Conservation (phyloP, 148 eudicot genomes). For the Cornus kousa region DNA sequence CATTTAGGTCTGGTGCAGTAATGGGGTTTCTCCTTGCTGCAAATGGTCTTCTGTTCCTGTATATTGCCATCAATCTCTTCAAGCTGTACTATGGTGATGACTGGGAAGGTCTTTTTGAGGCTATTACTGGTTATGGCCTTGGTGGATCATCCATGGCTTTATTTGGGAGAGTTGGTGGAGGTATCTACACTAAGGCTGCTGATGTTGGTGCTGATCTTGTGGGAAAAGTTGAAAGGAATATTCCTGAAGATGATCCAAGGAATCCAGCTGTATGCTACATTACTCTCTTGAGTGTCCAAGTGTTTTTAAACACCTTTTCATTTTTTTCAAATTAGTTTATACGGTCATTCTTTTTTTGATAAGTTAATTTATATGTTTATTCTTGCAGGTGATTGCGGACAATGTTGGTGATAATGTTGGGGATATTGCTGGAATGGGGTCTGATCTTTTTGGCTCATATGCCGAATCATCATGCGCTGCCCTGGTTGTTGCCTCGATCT, state of each 20-base stretch:
- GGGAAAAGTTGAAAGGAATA: constrained; percentile 83
- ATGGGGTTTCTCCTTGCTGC: constrained; percentile 84
- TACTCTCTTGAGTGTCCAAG: not conserved
- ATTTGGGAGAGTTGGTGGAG: constrained; percentile 88
- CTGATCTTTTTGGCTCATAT: constrained; percentile 69
- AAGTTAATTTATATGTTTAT: not conserved
- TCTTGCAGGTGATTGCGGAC: constrained; percentile 69
- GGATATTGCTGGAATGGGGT: constrained; percentile 88
- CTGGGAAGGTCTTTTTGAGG: constrained; percentile 72
- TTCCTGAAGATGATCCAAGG: constrained; percentile 85
- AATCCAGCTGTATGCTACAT: constrained; percentile 71
- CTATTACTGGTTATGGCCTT: constrained; percentile 89
- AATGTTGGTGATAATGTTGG: constrained; percentile 78
- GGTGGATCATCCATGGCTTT: constrained; percentile 95
- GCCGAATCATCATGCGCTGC: constrained; percentile 70
- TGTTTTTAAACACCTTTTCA: not conserved
- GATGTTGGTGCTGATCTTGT: constrained; percentile 96
- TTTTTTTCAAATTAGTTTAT: not conserved
- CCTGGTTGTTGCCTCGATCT: constrained; percentile 66
- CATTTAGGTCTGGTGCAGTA: constrained; percentile 67
- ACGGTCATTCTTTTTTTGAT: too few relatives aligned
- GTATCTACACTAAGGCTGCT: constrained; percentile 90
- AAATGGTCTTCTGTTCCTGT: constrained; percentile 52
- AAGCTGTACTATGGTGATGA: constrained; percentile 67
- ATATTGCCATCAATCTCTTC: constrained; percentile 49